Conservation (phyloP, 2,329 filamentous ascomycete species). For the Cadophora sp. region DNA sequence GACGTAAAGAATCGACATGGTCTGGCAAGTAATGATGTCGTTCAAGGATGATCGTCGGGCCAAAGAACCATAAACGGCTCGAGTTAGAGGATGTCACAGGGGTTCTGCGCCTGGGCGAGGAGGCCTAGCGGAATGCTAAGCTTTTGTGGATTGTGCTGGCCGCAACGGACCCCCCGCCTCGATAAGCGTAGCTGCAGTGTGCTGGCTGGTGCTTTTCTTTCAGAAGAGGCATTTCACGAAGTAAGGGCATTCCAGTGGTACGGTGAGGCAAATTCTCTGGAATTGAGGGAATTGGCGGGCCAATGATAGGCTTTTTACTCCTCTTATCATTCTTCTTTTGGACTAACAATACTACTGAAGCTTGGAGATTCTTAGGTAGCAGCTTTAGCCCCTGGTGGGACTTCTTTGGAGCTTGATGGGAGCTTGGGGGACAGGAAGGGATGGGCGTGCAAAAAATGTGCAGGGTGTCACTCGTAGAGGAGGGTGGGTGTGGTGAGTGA, state of each 20-base stretch:
- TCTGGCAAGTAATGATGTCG: conserved; percentile 30
- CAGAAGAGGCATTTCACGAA: conserved; percentile 13
- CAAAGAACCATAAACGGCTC: conserved; percentile 17
- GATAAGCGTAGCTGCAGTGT: conserved; percentile 13
- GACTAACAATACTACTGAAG: neutral
- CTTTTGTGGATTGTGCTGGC: conserved; percentile 31
- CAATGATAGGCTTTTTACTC: neutral
- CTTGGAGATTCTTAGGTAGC: conserved; percentile 16
- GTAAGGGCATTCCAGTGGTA: neutral
- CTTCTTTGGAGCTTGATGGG: neutral
- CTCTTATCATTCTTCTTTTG: neutral
- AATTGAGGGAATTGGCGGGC: neutral
- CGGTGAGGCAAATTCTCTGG: neutral
- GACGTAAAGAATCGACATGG: conserved; percentile 17
- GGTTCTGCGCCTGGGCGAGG: conserved; percentile 4
- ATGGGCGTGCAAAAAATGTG: neutral
- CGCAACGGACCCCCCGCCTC: conserved; percentile 11
- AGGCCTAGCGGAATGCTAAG: conserved; percentile 30
- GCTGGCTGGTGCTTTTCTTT: too few species aligned
- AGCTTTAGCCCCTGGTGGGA: neutral
- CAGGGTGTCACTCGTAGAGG: neutral
- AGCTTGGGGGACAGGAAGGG: neutral
- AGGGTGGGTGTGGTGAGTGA: too few species aligned
- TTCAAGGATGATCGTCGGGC: conserved; percentile 27
- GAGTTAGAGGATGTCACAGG: conserved; percentile 7